These are phyloP conservation scores for Fusarium udum DNA, from an alignment of 2,329 filamentous ascomycete genomes.

Conservation along the genomic window DNA sequence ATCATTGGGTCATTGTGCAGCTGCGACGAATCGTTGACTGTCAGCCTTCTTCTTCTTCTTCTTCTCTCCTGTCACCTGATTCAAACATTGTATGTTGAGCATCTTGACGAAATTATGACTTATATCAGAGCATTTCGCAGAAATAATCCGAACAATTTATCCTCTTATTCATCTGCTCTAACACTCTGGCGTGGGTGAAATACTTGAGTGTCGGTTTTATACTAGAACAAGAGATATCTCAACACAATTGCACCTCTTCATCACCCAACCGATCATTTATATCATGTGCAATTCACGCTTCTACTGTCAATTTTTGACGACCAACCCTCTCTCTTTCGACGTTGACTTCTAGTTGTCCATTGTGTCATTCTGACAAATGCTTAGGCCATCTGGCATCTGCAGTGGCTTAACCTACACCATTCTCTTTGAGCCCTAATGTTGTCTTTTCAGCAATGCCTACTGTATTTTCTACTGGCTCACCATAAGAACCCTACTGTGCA, in stretches of 20 bases:
- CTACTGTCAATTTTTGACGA: too few relatives aligned
- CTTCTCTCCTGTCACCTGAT: background rate
- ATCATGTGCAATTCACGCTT: background rate
- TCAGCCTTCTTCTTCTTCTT: background rate
- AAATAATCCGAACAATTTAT: background rate
- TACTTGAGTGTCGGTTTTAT: background rate
- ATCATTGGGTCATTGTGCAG: constrained; percentile 13
- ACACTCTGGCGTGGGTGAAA: background rate
- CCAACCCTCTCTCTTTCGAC: background rate
- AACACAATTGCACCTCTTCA: too few relatives aligned
- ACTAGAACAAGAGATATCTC: too few relatives aligned
- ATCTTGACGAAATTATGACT: background rate
- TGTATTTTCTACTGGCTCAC: background rate
- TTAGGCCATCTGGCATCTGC: background rate
- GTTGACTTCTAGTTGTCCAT: background rate
- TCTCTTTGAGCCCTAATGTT: background rate
- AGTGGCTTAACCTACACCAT: background rate
- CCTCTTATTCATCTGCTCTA: background rate
- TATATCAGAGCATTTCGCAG: background rate
- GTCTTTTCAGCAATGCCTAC: background rate
- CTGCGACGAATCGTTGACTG: background rate
- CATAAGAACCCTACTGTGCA: background rate
- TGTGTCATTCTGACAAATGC: background rate
- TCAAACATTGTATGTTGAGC: background rate
- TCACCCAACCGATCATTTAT: background rate